These are phyloP conservation scores for Phialophora verrucosa DNA, from an alignment of 2,329 filamentous ascomycete species.

Conservation along the genomic window DNA sequence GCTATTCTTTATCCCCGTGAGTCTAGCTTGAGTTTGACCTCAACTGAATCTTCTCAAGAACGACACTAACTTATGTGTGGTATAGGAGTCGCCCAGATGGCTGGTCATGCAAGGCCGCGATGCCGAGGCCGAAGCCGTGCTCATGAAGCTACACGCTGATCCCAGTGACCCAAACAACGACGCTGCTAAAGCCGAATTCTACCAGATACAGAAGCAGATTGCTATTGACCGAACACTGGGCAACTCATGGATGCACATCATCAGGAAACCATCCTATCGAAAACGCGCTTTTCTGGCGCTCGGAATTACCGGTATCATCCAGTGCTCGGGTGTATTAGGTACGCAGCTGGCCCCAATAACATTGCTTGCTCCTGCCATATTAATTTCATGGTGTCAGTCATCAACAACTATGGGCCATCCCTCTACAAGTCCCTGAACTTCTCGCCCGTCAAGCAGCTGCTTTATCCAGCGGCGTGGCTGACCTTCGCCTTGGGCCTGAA, in stretches of 20 bases:
- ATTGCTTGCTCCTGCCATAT: neutral
- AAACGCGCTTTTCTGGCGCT: constrained; percentile 32
- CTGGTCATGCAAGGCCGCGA: constrained; percentile 36
- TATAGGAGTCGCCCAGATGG: constrained; percentile 32
- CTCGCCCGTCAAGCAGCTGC: constrained; percentile 41
- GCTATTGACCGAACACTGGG: constrained; percentile 35
- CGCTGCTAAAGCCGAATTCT: constrained; percentile 34
- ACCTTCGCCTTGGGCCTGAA: constrained; percentile 37
- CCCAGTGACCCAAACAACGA: constrained; percentile 25
- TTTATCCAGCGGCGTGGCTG: constrained; percentile 34
- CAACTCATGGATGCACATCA: constrained; percentile 32
- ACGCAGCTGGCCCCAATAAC: neutral
- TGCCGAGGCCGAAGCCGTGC: constrained; percentile 33
- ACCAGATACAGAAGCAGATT: constrained; percentile 38
- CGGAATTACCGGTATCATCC: constrained; percentile 33
- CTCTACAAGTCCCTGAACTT: constrained; percentile 56
- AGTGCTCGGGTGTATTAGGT: constrained; percentile 43
- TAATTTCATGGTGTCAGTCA: constrained; percentile 40
- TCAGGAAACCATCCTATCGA: constrained; percentile 34
- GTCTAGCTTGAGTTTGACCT: neutral
- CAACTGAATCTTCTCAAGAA: neutral
- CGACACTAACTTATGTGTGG: neutral
- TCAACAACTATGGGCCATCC: constrained; percentile 53
- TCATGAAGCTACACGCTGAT: constrained; percentile 31
- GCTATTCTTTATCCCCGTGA: constrained; percentile 35